Evolutionary conservation across 805 yeast species (phyloP).

Genomic region (Vanderwaltozyma yarrowii): DNA sequence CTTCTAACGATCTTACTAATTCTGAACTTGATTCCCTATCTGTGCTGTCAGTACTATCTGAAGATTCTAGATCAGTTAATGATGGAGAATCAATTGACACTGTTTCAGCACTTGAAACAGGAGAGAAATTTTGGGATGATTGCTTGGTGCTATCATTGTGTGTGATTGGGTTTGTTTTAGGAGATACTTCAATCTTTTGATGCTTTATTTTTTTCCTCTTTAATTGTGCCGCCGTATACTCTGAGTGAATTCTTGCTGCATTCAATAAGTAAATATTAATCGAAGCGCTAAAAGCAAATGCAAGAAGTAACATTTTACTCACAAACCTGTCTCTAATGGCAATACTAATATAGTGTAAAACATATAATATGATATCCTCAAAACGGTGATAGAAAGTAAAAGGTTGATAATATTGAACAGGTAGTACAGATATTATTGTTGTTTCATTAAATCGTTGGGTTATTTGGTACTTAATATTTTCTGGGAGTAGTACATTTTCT

Average conservation of each 20-base stretch:
- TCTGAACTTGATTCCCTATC: not conserved
- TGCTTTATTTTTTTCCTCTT: slow-evolving; percentile 8
- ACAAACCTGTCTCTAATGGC: slow-evolving; percentile 74
- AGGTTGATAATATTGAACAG: slow-evolving; percentile 49
- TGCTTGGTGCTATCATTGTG: too few relatives aligned
- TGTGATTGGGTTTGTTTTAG: not conserved
- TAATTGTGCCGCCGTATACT: slow-evolving; percentile 27
- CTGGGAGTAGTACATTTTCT: not conserved
- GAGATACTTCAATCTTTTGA: not conserved
- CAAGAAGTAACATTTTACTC: slow-evolving; percentile 64
- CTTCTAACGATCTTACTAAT: slow-evolving; percentile 43
- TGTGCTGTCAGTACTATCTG: slow-evolving; percentile 3
- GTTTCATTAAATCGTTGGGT: too few relatives aligned
- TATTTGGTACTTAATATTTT: too few relatives aligned
- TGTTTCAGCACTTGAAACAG: too few relatives aligned
- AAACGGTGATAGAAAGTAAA: slow-evolving; percentile 42
- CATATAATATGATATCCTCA: slow-evolving; percentile 46
- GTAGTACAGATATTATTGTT: slow-evolving; percentile 45
- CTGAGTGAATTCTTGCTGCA: slow-evolving; percentile 60
- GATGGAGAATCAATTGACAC: not conserved
- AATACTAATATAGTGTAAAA: slow-evolving; percentile 45
- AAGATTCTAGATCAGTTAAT: slow-evolving; percentile 2
- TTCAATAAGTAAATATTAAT: slow-evolving; percentile 79
- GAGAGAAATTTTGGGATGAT: too few relatives aligned
- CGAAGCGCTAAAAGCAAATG: slow-evolving; percentile 63